Evolutionary conservation across 1,139 yeast genomes (phyloP).

Genomic region (Candida dubliniensis): DNA sequence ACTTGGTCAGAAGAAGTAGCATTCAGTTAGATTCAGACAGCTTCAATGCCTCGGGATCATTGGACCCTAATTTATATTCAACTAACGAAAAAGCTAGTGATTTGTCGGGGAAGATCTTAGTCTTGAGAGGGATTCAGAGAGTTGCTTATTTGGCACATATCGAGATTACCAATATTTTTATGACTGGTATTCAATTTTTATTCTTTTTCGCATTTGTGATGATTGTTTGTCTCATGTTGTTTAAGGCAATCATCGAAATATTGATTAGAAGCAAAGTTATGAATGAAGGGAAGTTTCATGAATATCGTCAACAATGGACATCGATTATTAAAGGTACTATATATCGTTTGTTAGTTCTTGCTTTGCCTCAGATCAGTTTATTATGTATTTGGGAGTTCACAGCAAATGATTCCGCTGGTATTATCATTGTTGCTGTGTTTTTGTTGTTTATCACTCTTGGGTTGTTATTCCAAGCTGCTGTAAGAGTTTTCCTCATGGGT

Average conservation of each 20-base stretch:
- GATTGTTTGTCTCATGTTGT: constrained; percentile 60
- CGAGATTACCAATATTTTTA: constrained; percentile 80
- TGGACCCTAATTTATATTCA: constrained; percentile 61
- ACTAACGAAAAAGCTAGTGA: constrained; percentile 65
- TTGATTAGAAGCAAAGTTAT: constrained; percentile 60
- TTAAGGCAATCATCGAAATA: constrained; percentile 76
- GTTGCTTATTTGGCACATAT: constrained; percentile 82
- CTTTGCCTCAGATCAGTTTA: constrained; percentile 83
- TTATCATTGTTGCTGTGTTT: constrained; percentile 74
- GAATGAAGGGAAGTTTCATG: constrained; percentile 66
- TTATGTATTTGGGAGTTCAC: constrained; percentile 90
- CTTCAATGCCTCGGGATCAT: constrained; percentile 48
- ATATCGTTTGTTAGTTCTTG: constrained; percentile 75
- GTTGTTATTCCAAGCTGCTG: constrained; percentile 71
- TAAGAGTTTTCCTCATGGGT: constrained; percentile 70
- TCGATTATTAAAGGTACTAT: constrained; percentile 82
- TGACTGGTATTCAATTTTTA: constrained; percentile 84
- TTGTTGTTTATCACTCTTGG: constrained; percentile 56
- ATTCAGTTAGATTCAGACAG: constrained; percentile 34
- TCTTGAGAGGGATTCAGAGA: constrained; percentile 88
- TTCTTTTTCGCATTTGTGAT: constrained; percentile 75
- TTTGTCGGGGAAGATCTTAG: constrained; percentile 63
- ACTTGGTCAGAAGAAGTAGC: constrained; percentile 11
- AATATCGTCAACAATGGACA: constrained; percentile 80
- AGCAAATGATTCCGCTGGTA: constrained; percentile 79